Conservation (phyloP, 768 basidiomycete genomes). For the Rhodocollybia butyracea region DNA sequence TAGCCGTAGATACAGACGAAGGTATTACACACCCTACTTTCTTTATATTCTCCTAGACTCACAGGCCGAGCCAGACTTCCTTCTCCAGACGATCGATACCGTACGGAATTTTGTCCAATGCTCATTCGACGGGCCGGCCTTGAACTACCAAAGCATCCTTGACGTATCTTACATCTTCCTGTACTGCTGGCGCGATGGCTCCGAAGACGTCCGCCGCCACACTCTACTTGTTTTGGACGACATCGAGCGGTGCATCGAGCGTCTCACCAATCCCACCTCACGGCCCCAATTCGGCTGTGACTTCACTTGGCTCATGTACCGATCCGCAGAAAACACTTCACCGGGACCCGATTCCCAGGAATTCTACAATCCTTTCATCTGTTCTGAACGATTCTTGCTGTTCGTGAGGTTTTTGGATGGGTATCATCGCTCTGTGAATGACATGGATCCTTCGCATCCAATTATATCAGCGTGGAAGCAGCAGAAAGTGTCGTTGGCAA, state of each 20-base stretch:
- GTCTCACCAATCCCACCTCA: background rate
- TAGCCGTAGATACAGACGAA: background rate
- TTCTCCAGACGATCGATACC: background rate
- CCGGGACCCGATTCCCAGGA: background rate
- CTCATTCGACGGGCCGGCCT: background rate
- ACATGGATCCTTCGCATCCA: background rate
- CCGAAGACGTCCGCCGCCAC: background rate
- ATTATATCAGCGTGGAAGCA: background rate
- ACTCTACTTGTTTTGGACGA: background rate
- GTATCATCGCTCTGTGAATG: background rate
- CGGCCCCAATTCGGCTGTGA: background rate
- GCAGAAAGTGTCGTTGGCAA: background rate
- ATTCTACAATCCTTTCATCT: background rate
- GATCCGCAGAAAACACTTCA: background rate
- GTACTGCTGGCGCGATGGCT: background rate
- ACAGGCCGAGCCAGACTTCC: background rate
- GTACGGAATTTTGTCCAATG: background rate
- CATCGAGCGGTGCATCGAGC: background rate
- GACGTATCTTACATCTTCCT: background rate
- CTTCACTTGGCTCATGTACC: background rate
- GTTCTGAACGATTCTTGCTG: background rate
- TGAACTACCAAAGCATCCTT: background rate
- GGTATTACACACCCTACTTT: background rate
- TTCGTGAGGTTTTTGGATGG: background rate
- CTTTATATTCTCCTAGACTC: background rate